Percentiles rank a stretch among this genome's conserved stretches.
phyloP scores from a whole-genome alignment of 176 grass and related monocot genomes.

The Carex scoparia region DNA sequence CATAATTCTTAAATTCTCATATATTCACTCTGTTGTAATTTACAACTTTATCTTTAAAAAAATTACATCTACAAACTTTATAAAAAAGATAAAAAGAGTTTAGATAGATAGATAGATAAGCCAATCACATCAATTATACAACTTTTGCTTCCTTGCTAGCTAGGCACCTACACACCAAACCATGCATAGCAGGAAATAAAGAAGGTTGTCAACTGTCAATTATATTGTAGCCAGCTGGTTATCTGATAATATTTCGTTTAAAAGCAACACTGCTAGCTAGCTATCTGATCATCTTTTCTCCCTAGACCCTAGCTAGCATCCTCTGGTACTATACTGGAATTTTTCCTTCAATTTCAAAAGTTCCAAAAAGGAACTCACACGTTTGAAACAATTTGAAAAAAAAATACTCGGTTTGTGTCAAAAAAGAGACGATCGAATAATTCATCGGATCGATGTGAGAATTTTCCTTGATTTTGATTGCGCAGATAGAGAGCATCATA shows the following conservation, averaged over 20 bases:
- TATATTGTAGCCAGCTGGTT: background rate
- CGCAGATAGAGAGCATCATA: too few species aligned
- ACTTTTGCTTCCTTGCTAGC: background rate
- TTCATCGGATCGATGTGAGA: background rate
- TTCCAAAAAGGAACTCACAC: background rate
- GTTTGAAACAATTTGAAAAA: background rate
- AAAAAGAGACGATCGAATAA: background rate
- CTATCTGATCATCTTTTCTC: background rate
- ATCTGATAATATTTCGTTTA: background rate
- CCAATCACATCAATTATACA: background rate
- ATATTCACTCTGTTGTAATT: background rate
- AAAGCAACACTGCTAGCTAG: background rate
- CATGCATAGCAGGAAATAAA: background rate
- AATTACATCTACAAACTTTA: background rate
- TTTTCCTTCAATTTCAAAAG: background rate
- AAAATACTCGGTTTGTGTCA: background rate
- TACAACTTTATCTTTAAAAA: background rate
- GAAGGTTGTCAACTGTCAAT: constrained; percentile 3
- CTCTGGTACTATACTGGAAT: background rate
- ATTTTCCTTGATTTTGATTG: background rate
- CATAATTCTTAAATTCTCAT: background rate
- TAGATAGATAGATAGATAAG: background rate
- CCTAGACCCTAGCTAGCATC: background rate
- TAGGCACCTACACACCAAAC: background rate
- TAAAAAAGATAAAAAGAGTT: background rate